These are phyloP conservation scores for Roridomyces roridus DNA, from an alignment of 768 basidiomycete species.

Conservation along the genomic window DNA sequence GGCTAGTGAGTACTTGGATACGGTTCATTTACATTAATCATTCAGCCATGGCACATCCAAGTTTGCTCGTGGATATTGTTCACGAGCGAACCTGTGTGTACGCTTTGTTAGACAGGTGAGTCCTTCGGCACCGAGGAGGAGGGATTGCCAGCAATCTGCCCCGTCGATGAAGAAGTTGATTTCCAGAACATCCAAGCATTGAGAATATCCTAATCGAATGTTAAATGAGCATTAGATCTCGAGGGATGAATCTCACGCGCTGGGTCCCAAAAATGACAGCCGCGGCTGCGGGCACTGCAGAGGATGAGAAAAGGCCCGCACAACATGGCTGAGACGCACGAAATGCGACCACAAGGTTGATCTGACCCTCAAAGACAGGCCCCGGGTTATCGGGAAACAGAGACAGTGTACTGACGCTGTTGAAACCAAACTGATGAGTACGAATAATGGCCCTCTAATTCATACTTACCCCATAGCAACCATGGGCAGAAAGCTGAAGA, in stretches of 20 bases:
- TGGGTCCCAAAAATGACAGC: slow-evolving; percentile 1
- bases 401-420: not conserved
- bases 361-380: not conserved
- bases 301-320: not conserved
- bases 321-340: not conserved
- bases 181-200: slow-evolving; percentile 9
- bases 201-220: slow-evolving; percentile 1
- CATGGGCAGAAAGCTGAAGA: slow-evolving; percentile 10
- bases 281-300: not conserved
- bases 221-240: not conserved
- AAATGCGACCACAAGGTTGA: not conserved
- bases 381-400: not conserved
- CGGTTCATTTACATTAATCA: too few relatives aligned
- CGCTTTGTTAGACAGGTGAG: too few relatives aligned
- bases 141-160: too few relatives aligned
- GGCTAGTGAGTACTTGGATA: too few relatives aligned
- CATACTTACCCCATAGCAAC: not conserved
- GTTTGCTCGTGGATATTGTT: too few relatives aligned
- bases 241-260: not conserved
- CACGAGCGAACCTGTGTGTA: too few relatives aligned
- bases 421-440: not conserved
- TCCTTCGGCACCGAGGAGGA: too few relatives aligned
- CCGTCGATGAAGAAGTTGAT: too few relatives aligned
- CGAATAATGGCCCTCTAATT: not conserved
- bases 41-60: too few relatives aligned